Percentiles rank a stretch among this genome's conserved stretches.
phyloP scores from a whole-genome alignment of 768 basidiomycete genomes.

The Dioszegia hungarica region DNA sequence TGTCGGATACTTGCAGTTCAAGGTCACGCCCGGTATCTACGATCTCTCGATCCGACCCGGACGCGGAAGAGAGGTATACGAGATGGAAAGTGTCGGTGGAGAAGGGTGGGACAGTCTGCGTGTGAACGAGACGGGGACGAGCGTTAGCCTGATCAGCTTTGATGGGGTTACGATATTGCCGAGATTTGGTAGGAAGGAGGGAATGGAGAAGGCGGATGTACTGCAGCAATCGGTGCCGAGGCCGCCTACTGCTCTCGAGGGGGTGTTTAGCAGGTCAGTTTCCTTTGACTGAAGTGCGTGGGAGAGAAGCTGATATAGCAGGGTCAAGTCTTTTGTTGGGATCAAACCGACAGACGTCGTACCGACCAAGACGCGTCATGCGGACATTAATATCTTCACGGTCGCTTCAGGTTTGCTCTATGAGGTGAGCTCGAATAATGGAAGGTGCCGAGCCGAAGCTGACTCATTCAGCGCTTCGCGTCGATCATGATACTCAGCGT shows the following conservation, averaged over 20 bases:
- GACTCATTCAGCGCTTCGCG: constrained; percentile 71
- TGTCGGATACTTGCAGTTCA: constrained; percentile 93
- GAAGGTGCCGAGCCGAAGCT: background rate
- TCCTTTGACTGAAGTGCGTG: constrained; percentile 13
- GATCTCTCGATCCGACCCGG: constrained; percentile 76
- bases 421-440: constrained; percentile 60
- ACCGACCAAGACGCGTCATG: constrained; percentile 53
- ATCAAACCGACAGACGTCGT: constrained; percentile 12
- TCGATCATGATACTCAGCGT: constrained; percentile 98
- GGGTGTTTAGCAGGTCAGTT: constrained; percentile 1
- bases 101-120: constrained; percentile 79
- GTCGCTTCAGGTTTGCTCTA: constrained; percentile 95
- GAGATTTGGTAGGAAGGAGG: constrained; percentile 61
- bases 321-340: constrained; percentile 35
- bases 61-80: constrained; percentile 71
- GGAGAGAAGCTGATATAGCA: background rate
- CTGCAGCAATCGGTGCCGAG: constrained; percentile 53
- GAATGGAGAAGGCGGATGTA: constrained; percentile 79
- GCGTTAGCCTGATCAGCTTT: constrained; percentile 79
- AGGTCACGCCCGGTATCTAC: constrained; percentile 84
- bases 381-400: constrained; percentile 98
- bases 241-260: background rate
- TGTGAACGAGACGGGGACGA: constrained; percentile 64
- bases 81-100: constrained; percentile 78
- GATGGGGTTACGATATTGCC: constrained; percentile 88